Conservation (phyloP, 257 asterid genomes). For the Haberlea rhodopensis region DNA sequence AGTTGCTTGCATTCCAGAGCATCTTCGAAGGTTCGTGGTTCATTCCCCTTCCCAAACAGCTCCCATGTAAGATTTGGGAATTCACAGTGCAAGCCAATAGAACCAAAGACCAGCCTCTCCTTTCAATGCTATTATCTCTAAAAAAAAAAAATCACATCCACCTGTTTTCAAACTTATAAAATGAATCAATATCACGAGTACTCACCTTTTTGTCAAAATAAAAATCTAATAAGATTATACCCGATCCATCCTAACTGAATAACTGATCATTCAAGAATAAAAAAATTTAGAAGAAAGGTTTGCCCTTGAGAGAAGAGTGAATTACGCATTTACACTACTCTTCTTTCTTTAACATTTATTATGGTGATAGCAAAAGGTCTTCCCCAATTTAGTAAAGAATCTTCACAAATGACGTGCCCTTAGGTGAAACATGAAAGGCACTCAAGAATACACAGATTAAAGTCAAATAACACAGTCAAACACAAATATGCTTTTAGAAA, state of each 20-base stretch:
- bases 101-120: too few species aligned
- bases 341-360: not conserved
- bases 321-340: constrained; percentile 1
- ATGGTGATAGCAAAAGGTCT: not conserved
- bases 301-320: constrained; percentile 18
- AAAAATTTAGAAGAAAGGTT: not conserved
- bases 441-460: not conserved
- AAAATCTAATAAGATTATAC: not conserved
- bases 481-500: not conserved
- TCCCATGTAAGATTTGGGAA: too few species aligned
- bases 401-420: not conserved
- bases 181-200: constrained; percentile 13
- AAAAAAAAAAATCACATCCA: constrained; percentile 5
- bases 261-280: not conserved
- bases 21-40: too few species aligned
- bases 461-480: constrained; percentile 13
- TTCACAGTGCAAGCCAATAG: too few species aligned
- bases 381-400: constrained; percentile 8
- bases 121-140: constrained; percentile 12
- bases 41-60: too few species aligned
- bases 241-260: constrained; percentile 5
- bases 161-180: constrained; percentile 11
- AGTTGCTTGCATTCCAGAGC: too few species aligned
- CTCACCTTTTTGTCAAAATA: constrained; percentile 4
- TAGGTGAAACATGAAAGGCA: not conserved